Percentiles rank a stretch among this genome's conserved stretches.
phyloP scores from a whole-genome alignment of 2,329 filamentous ascomycete species.

The Claviceps africana region DNA sequence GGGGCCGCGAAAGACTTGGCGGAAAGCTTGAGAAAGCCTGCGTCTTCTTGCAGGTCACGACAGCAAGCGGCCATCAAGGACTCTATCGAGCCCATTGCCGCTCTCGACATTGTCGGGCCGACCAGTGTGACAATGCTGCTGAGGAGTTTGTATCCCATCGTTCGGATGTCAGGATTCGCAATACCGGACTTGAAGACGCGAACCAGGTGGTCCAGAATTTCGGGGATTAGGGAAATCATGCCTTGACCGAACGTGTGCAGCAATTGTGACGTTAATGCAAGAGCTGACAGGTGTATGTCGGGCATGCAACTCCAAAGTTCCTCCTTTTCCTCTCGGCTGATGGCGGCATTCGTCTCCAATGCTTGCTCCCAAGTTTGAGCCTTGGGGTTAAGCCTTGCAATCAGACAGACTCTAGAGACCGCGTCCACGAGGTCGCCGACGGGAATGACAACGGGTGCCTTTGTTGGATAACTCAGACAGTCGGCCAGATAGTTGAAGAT shows the following conservation, averaged over 20 bases:
- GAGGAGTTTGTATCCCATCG: conserved; percentile 45
- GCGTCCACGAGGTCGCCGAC: conserved; percentile 56
- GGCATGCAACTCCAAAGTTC: conserved; percentile 62
- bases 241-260: conserved; percentile 42
- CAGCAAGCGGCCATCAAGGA: conserved; percentile 55
- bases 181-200: conserved; percentile 54
- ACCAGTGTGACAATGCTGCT: conserved; percentile 42
- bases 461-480: conserved; percentile 50
- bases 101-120: conserved; percentile 53
- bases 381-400: conserved; percentile 39
- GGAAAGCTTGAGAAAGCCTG: conserved; percentile 30
- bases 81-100: conserved; percentile 48
- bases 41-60: conserved; percentile 51
- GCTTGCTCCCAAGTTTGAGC: conserved; percentile 33
- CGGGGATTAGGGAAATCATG: conserved; percentile 45
- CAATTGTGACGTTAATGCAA: conserved; percentile 47
- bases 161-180: conserved; percentile 39
- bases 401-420: conserved; percentile 52
- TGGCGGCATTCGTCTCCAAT: conserved; percentile 54
- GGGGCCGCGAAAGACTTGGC: conserved; percentile 18
- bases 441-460: conserved; percentile 50
- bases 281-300: conserved; percentile 56
- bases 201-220: conserved; percentile 54
- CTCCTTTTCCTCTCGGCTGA: conserved; percentile 69
- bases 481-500: conserved; percentile 51